These are phyloP conservation scores for Choiromyces venosus DNA, from an alignment of 495 filamentous ascomycete genomes.

Conservation along the genomic window DNA sequence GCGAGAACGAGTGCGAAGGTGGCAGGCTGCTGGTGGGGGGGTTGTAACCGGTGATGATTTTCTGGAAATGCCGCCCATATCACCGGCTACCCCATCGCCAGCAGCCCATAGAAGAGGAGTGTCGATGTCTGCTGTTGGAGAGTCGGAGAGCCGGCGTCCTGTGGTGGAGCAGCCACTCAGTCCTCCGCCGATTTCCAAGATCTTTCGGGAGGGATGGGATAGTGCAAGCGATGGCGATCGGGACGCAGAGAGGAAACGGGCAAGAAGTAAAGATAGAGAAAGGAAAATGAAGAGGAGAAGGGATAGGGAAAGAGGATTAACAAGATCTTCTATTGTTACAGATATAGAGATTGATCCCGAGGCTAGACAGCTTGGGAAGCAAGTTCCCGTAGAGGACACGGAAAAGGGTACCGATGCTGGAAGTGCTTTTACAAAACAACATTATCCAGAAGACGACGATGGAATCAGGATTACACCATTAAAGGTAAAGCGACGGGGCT, in stretches of 20 bases:
- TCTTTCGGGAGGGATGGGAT: slow-evolving; percentile 36
- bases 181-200: slow-evolving; percentile 34
- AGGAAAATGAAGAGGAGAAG: slow-evolving; percentile 39
- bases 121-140: slow-evolving; percentile 13
- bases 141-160: not conserved
- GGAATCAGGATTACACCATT: slow-evolving; percentile 40
- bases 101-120: slow-evolving; percentile 20
- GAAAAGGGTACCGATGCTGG: slow-evolving; percentile 8
- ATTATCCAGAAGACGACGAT: slow-evolving; percentile 32
- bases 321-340: slow-evolving; percentile 24
- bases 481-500: slow-evolving; percentile 34
- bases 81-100: slow-evolving; percentile 36
- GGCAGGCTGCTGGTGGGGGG: slow-evolving; percentile 41
- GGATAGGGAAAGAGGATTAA: slow-evolving; percentile 28
- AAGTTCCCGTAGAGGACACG: slow-evolving; percentile 19
- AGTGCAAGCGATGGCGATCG: slow-evolving; percentile 39
- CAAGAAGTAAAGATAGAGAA: slow-evolving; percentile 37
- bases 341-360: slow-evolving; percentile 26
- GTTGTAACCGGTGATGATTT: slow-evolving; percentile 37
- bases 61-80: slow-evolving; percentile 38
- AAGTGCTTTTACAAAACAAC: not conserved
- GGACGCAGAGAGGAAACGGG: slow-evolving; percentile 32
- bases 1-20: slow-evolving; percentile 37
- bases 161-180: slow-evolving; percentile 23
- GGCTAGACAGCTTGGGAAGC: not conserved